Percentiles rank a stretch among this genome's conserved stretches.
Evolutionary conservation across 2,329 filamentous ascomycete genomes (phyloP).

Genomic region (Penicillium sp.): DNA sequence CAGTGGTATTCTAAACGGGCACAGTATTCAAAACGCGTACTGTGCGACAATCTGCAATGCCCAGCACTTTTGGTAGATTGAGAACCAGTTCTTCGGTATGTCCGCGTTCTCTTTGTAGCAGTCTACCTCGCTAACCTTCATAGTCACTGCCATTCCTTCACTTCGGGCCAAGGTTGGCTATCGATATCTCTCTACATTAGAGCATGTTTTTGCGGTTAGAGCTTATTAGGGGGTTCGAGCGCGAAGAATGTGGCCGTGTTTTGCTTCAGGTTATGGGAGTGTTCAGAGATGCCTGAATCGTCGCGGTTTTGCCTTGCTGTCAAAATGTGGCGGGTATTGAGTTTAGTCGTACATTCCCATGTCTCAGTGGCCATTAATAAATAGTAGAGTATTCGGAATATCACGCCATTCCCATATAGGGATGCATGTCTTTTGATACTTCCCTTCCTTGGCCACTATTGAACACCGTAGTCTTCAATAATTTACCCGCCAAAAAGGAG

Average conservation of each 20-base stretch:
- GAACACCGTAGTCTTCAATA: background rate
- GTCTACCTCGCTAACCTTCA: slow-evolving; percentile 22
- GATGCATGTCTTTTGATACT: background rate
- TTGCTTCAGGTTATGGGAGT: background rate
- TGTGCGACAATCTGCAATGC: slow-evolving; percentile 80
- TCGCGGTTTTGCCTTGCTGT: background rate
- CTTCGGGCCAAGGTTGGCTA: background rate
- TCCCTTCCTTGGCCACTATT: background rate
- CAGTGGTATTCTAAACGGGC: slow-evolving; percentile 78
- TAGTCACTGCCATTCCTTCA: slow-evolving; percentile 65
- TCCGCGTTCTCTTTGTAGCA: slow-evolving; percentile 1
- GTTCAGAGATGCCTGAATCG: background rate
- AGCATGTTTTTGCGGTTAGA: background rate
- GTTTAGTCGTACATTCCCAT: background rate
- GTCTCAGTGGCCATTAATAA: background rate
- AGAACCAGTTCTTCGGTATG: slow-evolving; percentile 93
- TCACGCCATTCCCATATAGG: background rate
- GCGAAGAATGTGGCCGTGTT: background rate
- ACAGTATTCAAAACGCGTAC: slow-evolving; percentile 86
- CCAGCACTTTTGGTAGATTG: slow-evolving; percentile 92
- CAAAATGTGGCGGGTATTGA: background rate
- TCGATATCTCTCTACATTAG: background rate
- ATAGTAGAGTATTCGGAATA: background rate
- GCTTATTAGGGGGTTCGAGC: background rate
- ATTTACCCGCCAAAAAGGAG: background rate